Evolutionary conservation across 495 filamentous ascomycete genomes (phyloP).

Genomic region (Aspergillus carlsbadensis): DNA sequence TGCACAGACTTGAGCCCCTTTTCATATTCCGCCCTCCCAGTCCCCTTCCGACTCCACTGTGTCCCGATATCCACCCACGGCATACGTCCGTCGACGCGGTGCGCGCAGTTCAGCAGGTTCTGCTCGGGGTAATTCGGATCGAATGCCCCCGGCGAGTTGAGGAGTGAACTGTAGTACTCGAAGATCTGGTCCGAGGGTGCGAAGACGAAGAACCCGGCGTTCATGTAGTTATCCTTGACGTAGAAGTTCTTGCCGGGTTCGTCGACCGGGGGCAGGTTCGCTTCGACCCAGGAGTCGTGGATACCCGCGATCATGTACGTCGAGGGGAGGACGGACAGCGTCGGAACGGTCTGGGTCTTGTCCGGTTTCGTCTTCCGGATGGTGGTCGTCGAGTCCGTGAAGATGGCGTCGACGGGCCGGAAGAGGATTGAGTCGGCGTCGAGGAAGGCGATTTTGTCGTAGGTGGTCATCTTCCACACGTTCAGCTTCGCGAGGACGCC

Average conservation of each 20-base stretch:
- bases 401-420: neutral
- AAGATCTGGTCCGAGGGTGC: conserved; percentile 5
- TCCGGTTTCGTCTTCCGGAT: neutral
- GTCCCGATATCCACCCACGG: conserved; percentile 3
- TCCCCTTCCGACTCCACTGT: conserved; percentile 8
- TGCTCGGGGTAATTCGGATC: conserved; percentile 3
- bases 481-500: conserved; percentile 1
- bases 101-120: conserved; percentile 4
- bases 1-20: conserved; percentile 6
- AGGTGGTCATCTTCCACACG: conserved; percentile 9
- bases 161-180: neutral
- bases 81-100: neutral
- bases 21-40: neutral
- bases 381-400: neutral
- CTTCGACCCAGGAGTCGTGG: conserved; percentile 4
- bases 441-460: neutral
- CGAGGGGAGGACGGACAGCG: neutral
- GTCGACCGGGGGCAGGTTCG: neutral
- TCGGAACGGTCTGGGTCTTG: neutral
- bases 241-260: conserved; percentile 1
- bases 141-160: neutral
- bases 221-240: neutral
- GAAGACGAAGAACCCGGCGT: conserved; percentile 8
- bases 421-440: neutral
- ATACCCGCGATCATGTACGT: conserved; percentile 1